Evolutionary conservation across 2,329 filamentous ascomycete genomes (phyloP).

Genomic region (Hymenoscyphus linearis): DNA sequence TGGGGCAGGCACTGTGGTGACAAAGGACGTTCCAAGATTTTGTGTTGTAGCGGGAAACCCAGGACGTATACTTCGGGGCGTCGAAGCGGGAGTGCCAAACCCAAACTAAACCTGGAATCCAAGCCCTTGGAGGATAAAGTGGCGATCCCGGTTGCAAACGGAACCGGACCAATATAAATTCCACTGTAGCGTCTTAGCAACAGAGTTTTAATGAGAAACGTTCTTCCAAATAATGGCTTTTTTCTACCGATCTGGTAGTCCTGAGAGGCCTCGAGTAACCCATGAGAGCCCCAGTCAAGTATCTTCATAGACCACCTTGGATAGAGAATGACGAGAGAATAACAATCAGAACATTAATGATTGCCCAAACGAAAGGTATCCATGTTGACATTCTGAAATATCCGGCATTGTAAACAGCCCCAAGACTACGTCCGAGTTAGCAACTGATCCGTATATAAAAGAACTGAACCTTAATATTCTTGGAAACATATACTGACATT

Average conservation of each 20-base stretch:
- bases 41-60: slow-evolving; percentile 63
- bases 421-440: slow-evolving; percentile 42
- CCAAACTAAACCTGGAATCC: slow-evolving; percentile 42
- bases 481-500: slow-evolving; percentile 44
- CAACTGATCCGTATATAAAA: neutral
- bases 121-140: slow-evolving; percentile 60
- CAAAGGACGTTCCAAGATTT: slow-evolving; percentile 64
- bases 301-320: slow-evolving; percentile 56
- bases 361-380: slow-evolving; percentile 66
- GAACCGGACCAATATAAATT: neutral
- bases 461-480: neutral
- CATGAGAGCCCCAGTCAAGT: neutral
- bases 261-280: neutral
- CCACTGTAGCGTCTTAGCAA: neutral
- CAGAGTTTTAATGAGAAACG: neutral
- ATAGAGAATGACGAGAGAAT: slow-evolving; percentile 68
- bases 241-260: neutral
- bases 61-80: slow-evolving; percentile 48
- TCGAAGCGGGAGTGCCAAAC: slow-evolving; percentile 32
- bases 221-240: neutral
- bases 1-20: slow-evolving; percentile 79
- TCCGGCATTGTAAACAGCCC: slow-evolving; percentile 61
- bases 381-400: slow-evolving; percentile 71
- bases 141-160: slow-evolving; percentile 42
- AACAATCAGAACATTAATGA: slow-evolving; percentile 61